A percentile compares a stretch with the other conserved stretches of the same genome.
These are phyloP conservation scores for Aquilaria yunnanensis DNA, from an alignment of 345 rosid genomes.

Conservation along the genomic window DNA sequence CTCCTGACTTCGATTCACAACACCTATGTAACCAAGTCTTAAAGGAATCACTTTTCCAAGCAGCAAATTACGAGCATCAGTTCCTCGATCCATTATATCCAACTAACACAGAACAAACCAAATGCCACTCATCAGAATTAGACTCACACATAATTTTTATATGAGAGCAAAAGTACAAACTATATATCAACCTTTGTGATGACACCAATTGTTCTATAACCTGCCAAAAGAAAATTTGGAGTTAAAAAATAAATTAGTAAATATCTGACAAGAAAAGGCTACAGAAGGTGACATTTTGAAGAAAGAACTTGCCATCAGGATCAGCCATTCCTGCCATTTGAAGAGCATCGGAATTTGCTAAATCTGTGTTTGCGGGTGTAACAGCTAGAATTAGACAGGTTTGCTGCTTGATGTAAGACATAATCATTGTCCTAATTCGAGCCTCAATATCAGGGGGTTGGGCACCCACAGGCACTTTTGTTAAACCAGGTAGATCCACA, in stretches of 20 bases:
- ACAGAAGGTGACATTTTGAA: background rate
- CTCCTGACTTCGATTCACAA: constrained; percentile 71
- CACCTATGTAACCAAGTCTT: constrained; percentile 62
- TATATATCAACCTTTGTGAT: constrained; percentile 51
- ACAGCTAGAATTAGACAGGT: constrained; percentile 69
- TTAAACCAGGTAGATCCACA: constrained; percentile 67
- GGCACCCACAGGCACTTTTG: constrained; percentile 73
- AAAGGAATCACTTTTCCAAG: constrained; percentile 62
- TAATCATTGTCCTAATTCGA: constrained; percentile 50
- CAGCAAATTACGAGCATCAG: constrained; percentile 52
- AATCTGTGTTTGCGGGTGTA: constrained; percentile 65
- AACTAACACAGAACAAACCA: constrained; percentile 27
- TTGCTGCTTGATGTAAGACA: constrained; percentile 34
- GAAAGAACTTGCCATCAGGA: constrained; percentile 37
- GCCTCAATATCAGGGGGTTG: constrained; percentile 62
- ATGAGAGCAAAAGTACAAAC: background rate
- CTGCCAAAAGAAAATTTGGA: constrained; percentile 24
- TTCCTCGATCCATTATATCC: constrained; percentile 78
- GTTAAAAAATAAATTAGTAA: constrained; percentile 8
- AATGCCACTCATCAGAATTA: background rate
- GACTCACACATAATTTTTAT: background rate
- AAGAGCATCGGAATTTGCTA: constrained; percentile 73
- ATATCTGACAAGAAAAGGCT: background rate
- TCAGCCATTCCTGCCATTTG: constrained; percentile 59
- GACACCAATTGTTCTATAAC: constrained; percentile 63